phyloP scores from a whole-genome alignment of 345 rosid genomes.

The Triadica sebifera region DNA sequence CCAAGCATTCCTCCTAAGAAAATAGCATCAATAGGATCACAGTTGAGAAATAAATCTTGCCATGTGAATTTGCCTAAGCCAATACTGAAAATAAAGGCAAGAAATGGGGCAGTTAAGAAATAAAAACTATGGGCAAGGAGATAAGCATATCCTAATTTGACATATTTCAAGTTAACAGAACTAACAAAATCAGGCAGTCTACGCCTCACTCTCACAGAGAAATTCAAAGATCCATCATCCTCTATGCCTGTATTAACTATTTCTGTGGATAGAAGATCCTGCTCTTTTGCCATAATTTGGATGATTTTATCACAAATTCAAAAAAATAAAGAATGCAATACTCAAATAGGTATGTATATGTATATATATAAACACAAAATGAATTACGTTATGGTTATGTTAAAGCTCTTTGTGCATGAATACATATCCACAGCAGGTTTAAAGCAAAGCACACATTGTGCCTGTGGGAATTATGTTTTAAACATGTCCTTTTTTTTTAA shows the following conservation, averaged over 20 bases:
- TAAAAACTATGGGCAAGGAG: constrained; percentile 46
- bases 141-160: constrained; percentile 59
- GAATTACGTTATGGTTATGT: background rate
- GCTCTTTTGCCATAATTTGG: constrained; percentile 31
- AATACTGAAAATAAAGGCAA: constrained; percentile 31
- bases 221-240: constrained; percentile 44
- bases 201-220: constrained; percentile 42
- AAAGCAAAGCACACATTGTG: background rate
- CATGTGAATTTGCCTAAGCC: constrained; percentile 31
- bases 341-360: background rate
- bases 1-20: constrained; percentile 22
- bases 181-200: constrained; percentile 50
- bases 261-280: constrained; percentile 39
- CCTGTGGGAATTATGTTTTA: background rate
- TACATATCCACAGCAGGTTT: constrained; percentile 9
- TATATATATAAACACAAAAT: background rate
- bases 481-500: no score
- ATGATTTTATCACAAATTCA: background rate
- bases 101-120: constrained; percentile 34
- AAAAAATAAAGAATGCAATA: background rate
- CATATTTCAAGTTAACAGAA: constrained; percentile 57
- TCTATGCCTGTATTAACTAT: constrained; percentile 44
- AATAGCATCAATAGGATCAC: constrained; percentile 19
- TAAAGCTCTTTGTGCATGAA: constrained; percentile 15
- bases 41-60: constrained; percentile 23